phyloP scores from a whole-genome alignment of 2,329 filamentous ascomycete species.

The Cladosporium cucumerinum region DNA sequence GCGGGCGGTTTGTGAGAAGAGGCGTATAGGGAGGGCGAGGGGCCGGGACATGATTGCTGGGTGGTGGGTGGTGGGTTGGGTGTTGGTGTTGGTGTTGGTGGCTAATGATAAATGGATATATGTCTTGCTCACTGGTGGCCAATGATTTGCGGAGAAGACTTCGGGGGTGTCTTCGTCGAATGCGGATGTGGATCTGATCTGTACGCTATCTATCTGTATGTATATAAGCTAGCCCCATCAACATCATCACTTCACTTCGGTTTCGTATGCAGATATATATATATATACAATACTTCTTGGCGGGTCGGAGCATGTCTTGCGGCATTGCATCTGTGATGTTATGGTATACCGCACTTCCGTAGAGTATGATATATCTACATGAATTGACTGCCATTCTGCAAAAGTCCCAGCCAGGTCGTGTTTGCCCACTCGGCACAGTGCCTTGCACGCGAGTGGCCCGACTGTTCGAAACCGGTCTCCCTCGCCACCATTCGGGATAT shows the following conservation, averaged over 20 bases:
- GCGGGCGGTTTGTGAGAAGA: slow-evolving; percentile 11
- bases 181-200: neutral
- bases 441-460: neutral
- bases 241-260: neutral
- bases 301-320: neutral
- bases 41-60: slow-evolving; percentile 7
- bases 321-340: neutral
- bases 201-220: neutral
- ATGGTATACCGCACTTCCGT: neutral
- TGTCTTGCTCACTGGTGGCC: neutral
- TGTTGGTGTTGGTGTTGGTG: neutral
- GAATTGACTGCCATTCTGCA: neutral
- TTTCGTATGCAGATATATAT: neutral
- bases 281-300: neutral
- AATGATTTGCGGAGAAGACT: slow-evolving; percentile 15
- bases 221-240: neutral
- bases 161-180: slow-evolving; percentile 5
- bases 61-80: neutral
- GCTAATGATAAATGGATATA: neutral
- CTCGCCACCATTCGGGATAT: neutral
- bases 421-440: neutral
- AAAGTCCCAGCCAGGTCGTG: neutral
- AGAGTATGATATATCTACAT: neutral
- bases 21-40: slow-evolving; percentile 10
- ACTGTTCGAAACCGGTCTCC: neutral